A percentile compares a stretch with the other conserved stretches of the same genome.
phyloP scores from a whole-genome alignment of 192 early-diverging fungal species.

The Coemansia sp. region DNA sequence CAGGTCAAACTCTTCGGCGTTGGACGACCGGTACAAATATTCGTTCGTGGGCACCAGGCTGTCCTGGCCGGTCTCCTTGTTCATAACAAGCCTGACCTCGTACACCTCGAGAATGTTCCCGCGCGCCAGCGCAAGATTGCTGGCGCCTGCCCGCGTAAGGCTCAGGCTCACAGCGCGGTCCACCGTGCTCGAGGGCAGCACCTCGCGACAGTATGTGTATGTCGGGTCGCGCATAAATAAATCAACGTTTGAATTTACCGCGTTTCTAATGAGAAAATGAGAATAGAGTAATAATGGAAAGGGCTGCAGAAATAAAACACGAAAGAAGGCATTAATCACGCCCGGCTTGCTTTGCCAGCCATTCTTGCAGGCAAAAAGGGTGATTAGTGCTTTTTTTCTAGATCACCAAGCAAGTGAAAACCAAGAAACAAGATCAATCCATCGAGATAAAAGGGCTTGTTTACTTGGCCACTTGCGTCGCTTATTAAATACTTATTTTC shows the following conservation, averaged over 20 bases:
- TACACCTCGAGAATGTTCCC: conserved; percentile 48
- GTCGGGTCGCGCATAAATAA: conserved; percentile 43
- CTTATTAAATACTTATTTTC: too few species aligned
- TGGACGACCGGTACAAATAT: conserved; percentile 21
- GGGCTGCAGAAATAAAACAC: neutral
- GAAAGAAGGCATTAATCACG: too few species aligned
- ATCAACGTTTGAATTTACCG: neutral
- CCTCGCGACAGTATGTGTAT: conserved; percentile 52
- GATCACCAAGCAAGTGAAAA: too few species aligned
- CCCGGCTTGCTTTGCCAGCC: too few species aligned
- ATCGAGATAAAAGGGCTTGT: too few species aligned
- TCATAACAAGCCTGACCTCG: conserved; percentile 35
- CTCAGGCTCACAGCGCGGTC: conserved; percentile 40
- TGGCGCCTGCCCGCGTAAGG: conserved; percentile 35
- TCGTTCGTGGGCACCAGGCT: conserved; percentile 28
- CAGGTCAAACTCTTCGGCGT: conserved; percentile 31
- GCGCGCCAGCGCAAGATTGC: conserved; percentile 47
- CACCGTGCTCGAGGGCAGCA: conserved; percentile 43
- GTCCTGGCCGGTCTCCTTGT: conserved; percentile 8
- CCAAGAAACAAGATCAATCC: too few species aligned
- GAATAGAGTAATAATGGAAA: neutral
- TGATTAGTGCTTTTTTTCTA: too few species aligned
- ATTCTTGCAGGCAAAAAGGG: too few species aligned
- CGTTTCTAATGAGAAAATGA: neutral
- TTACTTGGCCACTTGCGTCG: too few species aligned